These are phyloP conservation scores for Chimonanthus salicifolius DNA, from an alignment of 164 flowering plant species.

Conservation along the genomic window DNA sequence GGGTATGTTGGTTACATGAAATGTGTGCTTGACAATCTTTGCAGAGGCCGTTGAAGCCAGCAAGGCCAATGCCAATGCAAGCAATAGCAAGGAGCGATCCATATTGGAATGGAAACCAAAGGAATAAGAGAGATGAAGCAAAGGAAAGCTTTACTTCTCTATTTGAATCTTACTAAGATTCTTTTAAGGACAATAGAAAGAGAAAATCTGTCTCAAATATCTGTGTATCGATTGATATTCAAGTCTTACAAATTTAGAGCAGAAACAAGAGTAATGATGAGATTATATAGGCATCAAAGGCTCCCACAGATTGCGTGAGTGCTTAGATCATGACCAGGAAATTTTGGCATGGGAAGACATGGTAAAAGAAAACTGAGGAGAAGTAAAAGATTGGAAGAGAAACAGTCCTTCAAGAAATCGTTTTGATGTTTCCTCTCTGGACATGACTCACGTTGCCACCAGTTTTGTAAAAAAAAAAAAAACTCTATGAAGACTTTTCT, in stretches of 20 bases:
- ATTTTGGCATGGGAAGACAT: background rate
- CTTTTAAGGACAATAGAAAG: background rate
- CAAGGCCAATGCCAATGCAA: constrained; percentile 6
- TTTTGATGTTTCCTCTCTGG: background rate
- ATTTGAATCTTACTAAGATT: background rate
- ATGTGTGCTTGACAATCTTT: constrained; percentile 18
- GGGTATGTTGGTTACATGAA: constrained; percentile 13
- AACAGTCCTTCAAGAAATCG: background rate
- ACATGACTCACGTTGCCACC: background rate
- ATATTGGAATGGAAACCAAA: constrained; percentile 10
- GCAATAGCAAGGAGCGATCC: constrained; percentile 1
- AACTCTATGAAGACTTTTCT: background rate
- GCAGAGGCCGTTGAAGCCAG: constrained; percentile 19
- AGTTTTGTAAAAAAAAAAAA: background rate
- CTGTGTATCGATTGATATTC: background rate
- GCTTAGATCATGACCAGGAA: too few species aligned
- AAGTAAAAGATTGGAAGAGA: background rate
- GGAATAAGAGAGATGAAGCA: background rate
- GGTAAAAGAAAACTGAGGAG: background rate
- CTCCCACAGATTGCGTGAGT: constrained; percentile 15
- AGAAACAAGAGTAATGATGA: background rate
- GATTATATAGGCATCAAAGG: background rate
- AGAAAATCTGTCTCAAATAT: background rate
- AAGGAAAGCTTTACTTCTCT: background rate
- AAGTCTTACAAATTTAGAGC: background rate